A percentile compares a stretch with the other conserved stretches of the same genome.
phyloP scores from a whole-genome alignment of 2,329 filamentous ascomycete species.

The Fusarium temperatum region DNA sequence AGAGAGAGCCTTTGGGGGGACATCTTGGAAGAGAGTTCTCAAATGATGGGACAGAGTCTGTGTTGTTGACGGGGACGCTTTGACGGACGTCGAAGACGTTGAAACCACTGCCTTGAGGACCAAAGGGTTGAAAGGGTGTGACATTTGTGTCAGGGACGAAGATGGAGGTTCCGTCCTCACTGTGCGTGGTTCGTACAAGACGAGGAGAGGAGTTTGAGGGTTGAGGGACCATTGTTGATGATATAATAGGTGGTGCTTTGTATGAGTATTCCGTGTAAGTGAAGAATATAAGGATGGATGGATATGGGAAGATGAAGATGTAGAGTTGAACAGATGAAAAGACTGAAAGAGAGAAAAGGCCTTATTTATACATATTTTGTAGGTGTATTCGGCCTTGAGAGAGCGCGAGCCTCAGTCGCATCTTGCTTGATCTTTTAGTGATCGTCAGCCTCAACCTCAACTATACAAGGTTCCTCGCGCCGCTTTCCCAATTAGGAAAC shows the following conservation, averaged over 20 bases:
- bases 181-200: conserved; percentile 8
- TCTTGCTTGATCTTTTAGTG: background rate
- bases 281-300: background rate
- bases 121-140: conserved; percentile 12
- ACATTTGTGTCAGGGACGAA: conserved; percentile 10
- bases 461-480: conserved; percentile 20
- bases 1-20: conserved; percentile 48
- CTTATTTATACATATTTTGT: conserved; percentile 1
- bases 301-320: background rate
- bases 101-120: conserved; percentile 13
- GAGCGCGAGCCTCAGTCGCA: background rate
- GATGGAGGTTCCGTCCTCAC: conserved; percentile 1
- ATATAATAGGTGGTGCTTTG: background rate
- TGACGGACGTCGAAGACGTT: conserved; percentile 21
- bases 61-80: conserved; percentile 27
- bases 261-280: background rate
- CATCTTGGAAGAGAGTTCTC: conserved; percentile 45
- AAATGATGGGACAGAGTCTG: conserved; percentile 23
- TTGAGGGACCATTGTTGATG: background rate
- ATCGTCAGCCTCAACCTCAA: background rate
- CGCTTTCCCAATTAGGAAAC: conserved; percentile 28
- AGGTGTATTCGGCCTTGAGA: background rate
- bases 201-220: background rate
- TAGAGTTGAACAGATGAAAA: no score
- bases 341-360: background rate